Percentiles rank a stretch among this genome's conserved stretches.
Evolutionary conservation across 345 rosid genomes (phyloP).

Genomic region (Linum tenue): DNA sequence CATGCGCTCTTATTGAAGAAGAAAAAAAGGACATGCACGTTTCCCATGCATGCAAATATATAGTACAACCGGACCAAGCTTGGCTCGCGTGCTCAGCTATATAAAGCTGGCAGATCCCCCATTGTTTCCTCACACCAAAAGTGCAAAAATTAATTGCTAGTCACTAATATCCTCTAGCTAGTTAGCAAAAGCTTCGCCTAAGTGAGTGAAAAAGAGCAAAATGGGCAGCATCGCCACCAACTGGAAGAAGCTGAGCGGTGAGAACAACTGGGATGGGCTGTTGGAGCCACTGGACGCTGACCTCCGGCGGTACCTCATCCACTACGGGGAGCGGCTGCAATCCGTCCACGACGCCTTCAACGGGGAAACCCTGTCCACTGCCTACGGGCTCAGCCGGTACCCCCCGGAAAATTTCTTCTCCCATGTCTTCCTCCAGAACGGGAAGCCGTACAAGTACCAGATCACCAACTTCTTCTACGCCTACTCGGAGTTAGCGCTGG

Average conservation of each 20-base stretch:
- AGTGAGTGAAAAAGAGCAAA: too few relatives aligned
- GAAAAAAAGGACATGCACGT: too few relatives aligned
- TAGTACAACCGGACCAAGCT: too few relatives aligned
- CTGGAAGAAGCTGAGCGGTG: conserved; percentile 20
- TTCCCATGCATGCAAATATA: too few relatives aligned
- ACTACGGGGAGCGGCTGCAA: conserved; percentile 18
- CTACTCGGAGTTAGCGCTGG: background rate
- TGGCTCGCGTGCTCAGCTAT: too few relatives aligned
- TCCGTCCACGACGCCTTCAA: conserved; percentile 9
- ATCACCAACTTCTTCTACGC: conserved; percentile 22
- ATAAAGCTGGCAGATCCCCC: too few relatives aligned
- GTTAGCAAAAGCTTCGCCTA: too few relatives aligned
- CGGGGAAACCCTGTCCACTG: background rate
- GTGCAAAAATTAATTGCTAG: too few relatives aligned
- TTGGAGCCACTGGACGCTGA: conserved; percentile 21
- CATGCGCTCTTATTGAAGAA: too few relatives aligned
- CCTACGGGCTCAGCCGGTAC: conserved; percentile 9
- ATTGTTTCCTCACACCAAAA: too few relatives aligned
- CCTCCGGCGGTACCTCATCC: conserved; percentile 23
- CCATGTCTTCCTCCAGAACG: conserved; percentile 9
- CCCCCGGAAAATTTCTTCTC: conserved; percentile 13
- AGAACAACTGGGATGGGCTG: conserved; percentile 23
- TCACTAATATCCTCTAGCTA: too few relatives aligned
- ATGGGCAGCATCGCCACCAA: background rate
- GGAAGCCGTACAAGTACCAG: conserved; percentile 22